phyloP scores from a whole-genome alignment of 306 rosid species.

The Styphnolobium japonicum region DNA sequence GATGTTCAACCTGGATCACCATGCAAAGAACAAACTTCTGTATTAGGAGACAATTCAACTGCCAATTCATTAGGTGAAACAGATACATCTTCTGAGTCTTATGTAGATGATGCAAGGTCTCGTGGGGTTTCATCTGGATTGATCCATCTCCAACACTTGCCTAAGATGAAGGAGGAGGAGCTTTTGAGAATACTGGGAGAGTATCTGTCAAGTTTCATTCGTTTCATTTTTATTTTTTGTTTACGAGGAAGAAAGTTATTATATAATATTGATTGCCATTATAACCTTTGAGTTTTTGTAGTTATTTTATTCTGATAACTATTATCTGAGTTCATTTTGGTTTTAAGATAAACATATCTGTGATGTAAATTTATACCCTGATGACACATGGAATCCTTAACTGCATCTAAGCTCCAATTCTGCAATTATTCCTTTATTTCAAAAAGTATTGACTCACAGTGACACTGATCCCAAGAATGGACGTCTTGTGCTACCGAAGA shows the following conservation, averaged over 20 bases:
- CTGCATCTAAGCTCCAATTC: slow-evolving; percentile 1
- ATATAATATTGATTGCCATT: not conserved
- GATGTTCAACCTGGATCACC: not conserved
- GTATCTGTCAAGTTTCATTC: slow-evolving; percentile 10
- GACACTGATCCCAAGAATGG: slow-evolving; percentile 16
- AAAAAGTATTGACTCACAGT: slow-evolving; percentile 14
- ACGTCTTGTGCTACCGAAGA: slow-evolving; percentile 34
- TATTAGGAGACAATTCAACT: not conserved
- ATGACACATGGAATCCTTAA: slow-evolving; percentile 3
- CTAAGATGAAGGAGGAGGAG: not conserved
- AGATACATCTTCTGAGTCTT: not conserved
- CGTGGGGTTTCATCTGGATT: not conserved
- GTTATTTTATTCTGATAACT: not conserved
- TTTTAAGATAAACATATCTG: not conserved
- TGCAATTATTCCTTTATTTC: slow-evolving; percentile 4
- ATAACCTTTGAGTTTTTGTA: not conserved
- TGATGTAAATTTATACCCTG: too few species aligned
- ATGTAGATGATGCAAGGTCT: not conserved
- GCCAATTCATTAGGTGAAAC: not conserved
- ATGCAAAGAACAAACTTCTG: not conserved
- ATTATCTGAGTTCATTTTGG: not conserved
- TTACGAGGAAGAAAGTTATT: not conserved
- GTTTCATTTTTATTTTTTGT: not conserved
- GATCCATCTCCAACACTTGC: not conserved
- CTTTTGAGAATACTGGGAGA: not conserved